Base-by-base conservation (phyloP, 805 yeast species). In the Kluyveromyces aestuarii region DNA sequence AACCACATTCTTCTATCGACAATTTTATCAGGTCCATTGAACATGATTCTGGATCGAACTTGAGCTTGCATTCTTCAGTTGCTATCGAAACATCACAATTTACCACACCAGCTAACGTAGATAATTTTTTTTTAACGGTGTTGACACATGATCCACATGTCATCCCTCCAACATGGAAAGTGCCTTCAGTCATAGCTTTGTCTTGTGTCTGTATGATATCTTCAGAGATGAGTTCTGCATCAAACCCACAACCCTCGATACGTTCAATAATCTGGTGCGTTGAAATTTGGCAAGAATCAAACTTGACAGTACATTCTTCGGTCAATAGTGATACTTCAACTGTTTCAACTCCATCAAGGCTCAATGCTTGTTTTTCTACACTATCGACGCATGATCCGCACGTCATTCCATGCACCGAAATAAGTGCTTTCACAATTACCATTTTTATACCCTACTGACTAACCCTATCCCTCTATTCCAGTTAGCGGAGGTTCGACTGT, bases 111-210 rank as follows among this genome's bases (percentile, higher is more conserved):
- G 69, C 66, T 8, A 78, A 48, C 0, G 59, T 59, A 48, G 72
- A 67, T 27, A 87, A 58, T 0, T 81, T 81, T 25, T 68, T 66
- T 0, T 82, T 77, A 18, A 91, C 78, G 0, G 93, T 71, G 1
- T 82, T 73, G 0, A 85, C 75, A 62, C 98, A 91, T 1, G 95
- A 77, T 1, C 93, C 83, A 61, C 97, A 91, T 2, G 98, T 90
- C 97, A 90, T 91, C 2, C 97, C 97, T 14, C 69, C 55, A 2
- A 73, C 59, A 7, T 47, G 43, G n/a, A 54, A 41, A 25, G 51
- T 21, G n/a, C 52, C 52, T 8, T 47, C 37, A 46, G 36, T 39
- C 46, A 33, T 13, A 6, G 30, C 43, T 25, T 16, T 18, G 11
- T 2, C 8, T 10, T 21, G 30, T 2, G 9, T 27, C 19, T 21